phyloP scores from a whole-genome alignment of 1,284 basidiomycete species.

The Ustilago shanxiensis region DNA sequence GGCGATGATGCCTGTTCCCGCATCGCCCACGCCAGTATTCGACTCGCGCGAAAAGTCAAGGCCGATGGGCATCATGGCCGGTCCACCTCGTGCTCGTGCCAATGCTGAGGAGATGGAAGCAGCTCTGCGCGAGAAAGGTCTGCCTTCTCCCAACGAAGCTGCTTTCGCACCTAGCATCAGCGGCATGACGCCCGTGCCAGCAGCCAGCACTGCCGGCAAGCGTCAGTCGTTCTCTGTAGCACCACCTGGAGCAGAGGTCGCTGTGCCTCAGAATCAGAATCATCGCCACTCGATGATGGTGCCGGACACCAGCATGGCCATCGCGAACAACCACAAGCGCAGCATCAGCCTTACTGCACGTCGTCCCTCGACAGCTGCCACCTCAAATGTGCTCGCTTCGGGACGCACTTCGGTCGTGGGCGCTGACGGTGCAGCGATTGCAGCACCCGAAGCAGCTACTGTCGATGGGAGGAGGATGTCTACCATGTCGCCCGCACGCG shows the following conservation, averaged over 20 bases:
- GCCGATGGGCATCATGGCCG: slow-evolving; percentile 64
- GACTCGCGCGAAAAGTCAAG: slow-evolving; percentile 68
- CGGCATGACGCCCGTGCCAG: slow-evolving; percentile 26
- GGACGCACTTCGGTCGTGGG: slow-evolving; percentile 13
- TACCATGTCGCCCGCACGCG: slow-evolving; percentile 29
- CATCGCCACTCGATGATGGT: slow-evolving; percentile 52
- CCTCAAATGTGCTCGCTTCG: background rate
- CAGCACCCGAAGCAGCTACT: slow-evolving; percentile 11
- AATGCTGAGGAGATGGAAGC: slow-evolving; percentile 66
- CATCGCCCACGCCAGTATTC: slow-evolving; percentile 66
- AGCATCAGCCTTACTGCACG: slow-evolving; percentile 53
- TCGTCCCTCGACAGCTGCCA: slow-evolving; percentile 22
- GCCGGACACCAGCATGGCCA: slow-evolving; percentile 35
- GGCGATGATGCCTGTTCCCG: slow-evolving; percentile 30
- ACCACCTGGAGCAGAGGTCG: slow-evolving; percentile 11
- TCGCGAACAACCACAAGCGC: slow-evolving; percentile 55
- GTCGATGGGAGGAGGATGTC: slow-evolving; percentile 27
- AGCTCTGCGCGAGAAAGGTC: slow-evolving; percentile 53
- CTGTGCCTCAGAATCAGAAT: slow-evolving; percentile 10
- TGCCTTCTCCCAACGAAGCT: slow-evolving; percentile 40
- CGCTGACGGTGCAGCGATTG: slow-evolving; percentile 4
- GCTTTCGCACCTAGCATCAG: slow-evolving; percentile 31
- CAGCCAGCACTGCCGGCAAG: slow-evolving; percentile 24
- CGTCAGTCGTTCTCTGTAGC: slow-evolving; percentile 30
- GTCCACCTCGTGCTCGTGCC: slow-evolving; percentile 64